Evolutionary conservation across 768 basidiomycete species (phyloP), one percentile per base, ranked within the genome.

Genomic region (Pilatotrama ljubarskyi): DNA sequence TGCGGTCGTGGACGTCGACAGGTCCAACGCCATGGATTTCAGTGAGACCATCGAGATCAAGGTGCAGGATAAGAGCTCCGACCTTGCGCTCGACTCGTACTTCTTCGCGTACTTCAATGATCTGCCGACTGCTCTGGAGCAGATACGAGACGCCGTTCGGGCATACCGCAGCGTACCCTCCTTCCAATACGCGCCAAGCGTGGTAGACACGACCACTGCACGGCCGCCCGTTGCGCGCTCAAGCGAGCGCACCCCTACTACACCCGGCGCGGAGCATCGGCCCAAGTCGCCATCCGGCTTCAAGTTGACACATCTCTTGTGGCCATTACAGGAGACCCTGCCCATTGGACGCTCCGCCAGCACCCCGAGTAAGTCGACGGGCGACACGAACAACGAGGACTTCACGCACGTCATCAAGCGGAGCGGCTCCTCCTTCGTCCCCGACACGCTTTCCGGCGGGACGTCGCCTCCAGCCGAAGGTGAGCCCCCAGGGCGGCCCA

Each of bases 101-200:
- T 97, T 96, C 74, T 96, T 96, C 69, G 93, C 95, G 14, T 98
- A 97, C 72, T 97, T 98, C 73, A 86, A 86, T 64, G 84, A 95
- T 73, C 80, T 93, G 37, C 79, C 87, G 7, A 79, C 72, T 36
- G 91, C 93, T 1, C 78, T 95, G 55, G 87, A 89, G 41, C 85
- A 89, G 70, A 95, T 98, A 59, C 86, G 90, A 29, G 84, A 86
- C 61, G 85, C 84, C 11, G 84, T 97, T 35, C 84, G 88, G 55
- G 73, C 75, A 17, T 78, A 84, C 66, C 83, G 84, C 38, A 20
- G 63, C 65, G 10, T 42, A 46, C 47, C 52, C 51, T 44, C 54
- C 37, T 38, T 58, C 66, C 47, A 57, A 36, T 38, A 57, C 13
- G 47, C 55, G 1, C 65, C 68, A 4, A 51, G 62, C 1, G 68